A percentile compares a stretch with the other conserved stretches of the same genome.
Evolutionary conservation across 371 early-diverging fungal species (phyloP).

Genomic region (Coemansia sp.): DNA sequence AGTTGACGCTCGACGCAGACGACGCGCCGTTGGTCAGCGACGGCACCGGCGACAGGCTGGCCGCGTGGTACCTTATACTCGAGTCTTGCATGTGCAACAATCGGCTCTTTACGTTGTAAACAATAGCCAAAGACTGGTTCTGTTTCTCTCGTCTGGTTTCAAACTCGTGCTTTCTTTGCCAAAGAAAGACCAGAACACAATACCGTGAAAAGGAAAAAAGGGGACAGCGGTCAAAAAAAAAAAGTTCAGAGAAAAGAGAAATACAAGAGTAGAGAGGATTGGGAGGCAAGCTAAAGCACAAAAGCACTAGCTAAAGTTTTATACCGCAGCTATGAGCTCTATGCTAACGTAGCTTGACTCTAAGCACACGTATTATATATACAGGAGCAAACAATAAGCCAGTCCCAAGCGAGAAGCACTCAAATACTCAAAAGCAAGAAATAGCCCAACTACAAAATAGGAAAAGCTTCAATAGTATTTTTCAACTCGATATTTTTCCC

Average conservation of each 20-base stretch:
- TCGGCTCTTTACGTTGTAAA: too few relatives aligned
- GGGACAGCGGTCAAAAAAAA: too few relatives aligned
- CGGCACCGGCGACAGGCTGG: slow-evolving; percentile 40
- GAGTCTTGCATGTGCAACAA: not conserved
- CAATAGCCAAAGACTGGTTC: slow-evolving; percentile 3
- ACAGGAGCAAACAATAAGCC: not conserved
- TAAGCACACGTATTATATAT: not conserved
- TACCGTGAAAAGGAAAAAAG: too few relatives aligned
- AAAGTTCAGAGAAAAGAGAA: too few relatives aligned
- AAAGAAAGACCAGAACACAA: not conserved
- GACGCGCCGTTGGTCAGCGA: slow-evolving; percentile 36
- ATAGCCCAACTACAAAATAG: not conserved
- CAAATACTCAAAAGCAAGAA: not conserved
- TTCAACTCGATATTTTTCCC: slow-evolving; percentile 9
- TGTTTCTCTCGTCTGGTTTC: not conserved
- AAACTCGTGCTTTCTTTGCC: not conserved
- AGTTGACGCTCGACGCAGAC: slow-evolving; percentile 45
- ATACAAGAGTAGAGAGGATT: too few relatives aligned
- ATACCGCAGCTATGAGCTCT: not conserved
- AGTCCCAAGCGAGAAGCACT: not conserved
- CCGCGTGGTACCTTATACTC: not conserved
- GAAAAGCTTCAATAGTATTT: slow-evolving; percentile 4
- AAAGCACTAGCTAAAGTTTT: not conserved
- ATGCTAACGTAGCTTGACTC: too few relatives aligned
- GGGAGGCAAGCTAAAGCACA: not conserved